A percentile compares a stretch with the other conserved stretches of the same genome.
phyloP scores from a whole-genome alignment of 768 basidiomycete species.

The Suillus plorans region DNA sequence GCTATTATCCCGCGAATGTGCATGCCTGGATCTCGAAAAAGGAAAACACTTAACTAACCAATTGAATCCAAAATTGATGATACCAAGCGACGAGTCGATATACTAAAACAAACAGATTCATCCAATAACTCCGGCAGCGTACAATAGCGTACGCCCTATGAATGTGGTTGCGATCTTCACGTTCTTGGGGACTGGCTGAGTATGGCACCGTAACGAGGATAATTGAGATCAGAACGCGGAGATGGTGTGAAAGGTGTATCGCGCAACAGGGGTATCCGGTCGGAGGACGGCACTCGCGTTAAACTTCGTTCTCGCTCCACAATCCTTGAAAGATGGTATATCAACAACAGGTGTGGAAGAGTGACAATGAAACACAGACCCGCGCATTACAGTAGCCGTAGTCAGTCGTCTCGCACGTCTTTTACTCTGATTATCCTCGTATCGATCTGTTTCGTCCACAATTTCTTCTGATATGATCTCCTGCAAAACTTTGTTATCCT shows the following conservation, averaged over 20 bases:
- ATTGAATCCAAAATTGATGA: neutral
- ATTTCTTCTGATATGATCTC: constrained; percentile 97
- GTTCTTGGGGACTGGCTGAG: constrained; percentile 5
- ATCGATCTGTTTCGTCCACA: constrained; percentile 91
- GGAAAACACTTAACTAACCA: neutral
- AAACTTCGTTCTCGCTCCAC: constrained; percentile 50
- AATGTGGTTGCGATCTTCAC: neutral
- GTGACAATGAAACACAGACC: constrained; percentile 40
- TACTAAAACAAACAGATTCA: neutral
- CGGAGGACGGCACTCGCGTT: constrained; percentile 26
- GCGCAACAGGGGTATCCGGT: constrained; percentile 38
- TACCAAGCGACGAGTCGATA: neutral
- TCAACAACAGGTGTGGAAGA: neutral
- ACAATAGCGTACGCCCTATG: too few relatives aligned
- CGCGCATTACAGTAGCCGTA: constrained; percentile 76
- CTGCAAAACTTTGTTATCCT: constrained; percentile 34
- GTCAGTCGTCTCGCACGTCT: constrained; percentile 67
- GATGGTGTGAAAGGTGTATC: neutral
- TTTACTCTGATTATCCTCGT: constrained; percentile 84
- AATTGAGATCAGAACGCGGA: neutral
- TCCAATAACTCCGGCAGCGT: neutral
- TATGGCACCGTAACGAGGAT: constrained; percentile 4
- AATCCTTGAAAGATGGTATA: constrained; percentile 36
- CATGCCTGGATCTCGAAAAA: neutral
- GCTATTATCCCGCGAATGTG: neutral